phyloP scores from a whole-genome alignment of 108 stramenopile species.

The Nannochloropsis oceanica region DNA sequence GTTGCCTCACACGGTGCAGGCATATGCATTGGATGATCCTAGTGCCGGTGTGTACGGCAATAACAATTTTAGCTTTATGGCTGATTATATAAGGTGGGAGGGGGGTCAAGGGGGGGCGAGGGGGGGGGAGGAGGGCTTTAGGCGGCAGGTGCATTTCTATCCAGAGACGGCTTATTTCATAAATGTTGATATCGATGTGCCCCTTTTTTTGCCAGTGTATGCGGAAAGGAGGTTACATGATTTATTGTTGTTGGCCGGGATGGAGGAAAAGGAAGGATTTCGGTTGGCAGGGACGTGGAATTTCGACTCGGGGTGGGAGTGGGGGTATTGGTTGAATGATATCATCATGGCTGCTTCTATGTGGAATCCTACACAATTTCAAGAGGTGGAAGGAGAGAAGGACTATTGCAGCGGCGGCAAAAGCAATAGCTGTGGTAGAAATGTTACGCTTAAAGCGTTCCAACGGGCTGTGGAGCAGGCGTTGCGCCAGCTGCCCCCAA shows the following conservation, averaged over 20 bases:
- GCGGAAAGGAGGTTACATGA: slow-evolving; percentile 10
- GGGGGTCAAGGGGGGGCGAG: background rate
- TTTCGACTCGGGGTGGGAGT: slow-evolving; percentile 32
- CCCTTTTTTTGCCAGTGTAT: slow-evolving; percentile 21
- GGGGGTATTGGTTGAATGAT: slow-evolving; percentile 26
- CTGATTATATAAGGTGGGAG: slow-evolving; percentile 8
- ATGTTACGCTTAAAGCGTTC: background rate
- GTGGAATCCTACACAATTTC: slow-evolving; percentile 1
- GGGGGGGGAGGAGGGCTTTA: background rate
- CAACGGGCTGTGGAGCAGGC: background rate
- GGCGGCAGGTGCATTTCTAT: slow-evolving; percentile 8
- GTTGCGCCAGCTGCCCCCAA: background rate
- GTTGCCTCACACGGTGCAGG: slow-evolving; percentile 30
- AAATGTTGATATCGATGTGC: slow-evolving; percentile 21
- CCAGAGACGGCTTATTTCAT: slow-evolving; percentile 26
- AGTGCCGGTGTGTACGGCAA: slow-evolving; percentile 17
- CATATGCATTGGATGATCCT: slow-evolving; percentile 21
- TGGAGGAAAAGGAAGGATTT: background rate
- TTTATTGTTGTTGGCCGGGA: background rate
- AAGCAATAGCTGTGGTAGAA: background rate
- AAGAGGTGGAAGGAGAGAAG: background rate
- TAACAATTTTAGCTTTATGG: slow-evolving; percentile 7
- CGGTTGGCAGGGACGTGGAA: slow-evolving; percentile 14
- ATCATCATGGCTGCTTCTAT: slow-evolving; percentile 4
- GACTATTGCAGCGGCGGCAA: background rate